Evolutionary conservation across 306 rosid species (phyloP).

Genomic region (Prunus campanulata): DNA sequence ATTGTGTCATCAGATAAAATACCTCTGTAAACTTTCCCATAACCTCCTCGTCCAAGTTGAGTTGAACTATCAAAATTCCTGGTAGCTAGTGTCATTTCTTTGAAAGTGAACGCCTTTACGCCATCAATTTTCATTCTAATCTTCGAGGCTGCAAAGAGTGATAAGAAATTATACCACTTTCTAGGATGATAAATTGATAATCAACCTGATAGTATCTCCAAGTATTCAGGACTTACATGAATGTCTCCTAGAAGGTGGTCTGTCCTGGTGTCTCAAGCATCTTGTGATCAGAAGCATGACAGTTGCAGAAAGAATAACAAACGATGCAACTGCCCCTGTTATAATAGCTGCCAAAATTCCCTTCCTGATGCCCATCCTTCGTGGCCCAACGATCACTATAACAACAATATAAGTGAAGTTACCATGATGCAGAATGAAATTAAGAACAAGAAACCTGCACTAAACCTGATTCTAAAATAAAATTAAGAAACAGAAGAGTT

Average conservation of each 20-base stretch:
- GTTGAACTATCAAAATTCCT: constrained; percentile 50
- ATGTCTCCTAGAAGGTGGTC: constrained; percentile 45
- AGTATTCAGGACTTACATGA: constrained; percentile 44
- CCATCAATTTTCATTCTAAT: constrained; percentile 67
- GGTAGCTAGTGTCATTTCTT: constrained; percentile 73
- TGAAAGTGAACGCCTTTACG: constrained; percentile 60
- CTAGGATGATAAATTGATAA: constrained; percentile 9
- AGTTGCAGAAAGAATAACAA: constrained; percentile 40
- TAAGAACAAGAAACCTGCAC: constrained; percentile 17
- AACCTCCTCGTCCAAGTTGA: constrained; percentile 90
- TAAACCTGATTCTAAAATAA: background rate
- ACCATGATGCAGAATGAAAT: background rate
- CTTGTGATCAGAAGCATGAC: constrained; percentile 42
- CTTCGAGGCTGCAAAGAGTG: constrained; percentile 53
- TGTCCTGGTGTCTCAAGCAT: constrained; percentile 26
- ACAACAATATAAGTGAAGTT: constrained; percentile 10
- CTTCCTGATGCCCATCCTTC: constrained; percentile 21
- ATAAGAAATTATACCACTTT: constrained; percentile 16
- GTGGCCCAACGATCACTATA: constrained; percentile 29
- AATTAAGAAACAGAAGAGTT: background rate
- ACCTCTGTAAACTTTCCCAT: constrained; percentile 92
- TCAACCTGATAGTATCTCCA: constrained; percentile 5
- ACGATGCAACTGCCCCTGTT: constrained; percentile 46
- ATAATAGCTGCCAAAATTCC: constrained; percentile 42
- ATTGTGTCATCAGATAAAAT: constrained; percentile 48